Conservation (phyloP, 176 grass and related monocot species). For the Areca catechu region DNA sequence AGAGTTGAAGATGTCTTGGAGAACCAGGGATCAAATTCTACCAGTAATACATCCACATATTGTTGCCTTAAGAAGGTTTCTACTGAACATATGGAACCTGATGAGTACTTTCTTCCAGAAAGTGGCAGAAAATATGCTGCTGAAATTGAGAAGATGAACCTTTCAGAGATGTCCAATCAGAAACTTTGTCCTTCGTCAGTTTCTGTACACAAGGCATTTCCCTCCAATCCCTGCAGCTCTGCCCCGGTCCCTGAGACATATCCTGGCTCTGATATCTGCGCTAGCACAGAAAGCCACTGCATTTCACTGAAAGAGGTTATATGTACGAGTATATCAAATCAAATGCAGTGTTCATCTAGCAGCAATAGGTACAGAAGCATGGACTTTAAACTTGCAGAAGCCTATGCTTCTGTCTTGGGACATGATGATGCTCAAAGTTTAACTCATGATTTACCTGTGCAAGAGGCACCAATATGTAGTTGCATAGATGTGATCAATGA, state of each 20-base stretch:
- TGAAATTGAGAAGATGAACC: slow-evolving; percentile 1
- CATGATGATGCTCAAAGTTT: slow-evolving; percentile 7
- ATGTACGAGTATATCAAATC: too few species aligned
- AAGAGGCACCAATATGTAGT: slow-evolving; percentile 15
- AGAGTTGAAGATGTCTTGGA: slow-evolving; percentile 18
- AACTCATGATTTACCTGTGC: neutral
- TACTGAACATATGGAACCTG: slow-evolving; percentile 7
- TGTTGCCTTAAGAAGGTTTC: slow-evolving; percentile 20
- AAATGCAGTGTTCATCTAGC: too few species aligned
- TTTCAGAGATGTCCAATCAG: slow-evolving; percentile 13
- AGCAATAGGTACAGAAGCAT: neutral
- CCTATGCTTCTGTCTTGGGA: slow-evolving; percentile 4
- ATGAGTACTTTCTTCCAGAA: slow-evolving; percentile 20
- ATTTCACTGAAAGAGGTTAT: too few species aligned
- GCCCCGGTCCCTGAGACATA: neutral
- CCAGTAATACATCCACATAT: neutral
- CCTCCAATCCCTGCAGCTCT: neutral
- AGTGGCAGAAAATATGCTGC: slow-evolving; percentile 11
- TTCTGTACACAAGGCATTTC: slow-evolving; percentile 1
- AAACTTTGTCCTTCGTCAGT: slow-evolving; percentile 5
- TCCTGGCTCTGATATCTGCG: neutral
- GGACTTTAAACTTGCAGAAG: neutral
- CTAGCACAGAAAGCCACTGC: too few species aligned
- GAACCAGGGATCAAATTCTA: slow-evolving; percentile 3
- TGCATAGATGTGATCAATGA: neutral